Evolutionary conservation across 495 filamentous ascomycete genomes (phyloP).

Genomic region (Penicillium salamii): DNA sequence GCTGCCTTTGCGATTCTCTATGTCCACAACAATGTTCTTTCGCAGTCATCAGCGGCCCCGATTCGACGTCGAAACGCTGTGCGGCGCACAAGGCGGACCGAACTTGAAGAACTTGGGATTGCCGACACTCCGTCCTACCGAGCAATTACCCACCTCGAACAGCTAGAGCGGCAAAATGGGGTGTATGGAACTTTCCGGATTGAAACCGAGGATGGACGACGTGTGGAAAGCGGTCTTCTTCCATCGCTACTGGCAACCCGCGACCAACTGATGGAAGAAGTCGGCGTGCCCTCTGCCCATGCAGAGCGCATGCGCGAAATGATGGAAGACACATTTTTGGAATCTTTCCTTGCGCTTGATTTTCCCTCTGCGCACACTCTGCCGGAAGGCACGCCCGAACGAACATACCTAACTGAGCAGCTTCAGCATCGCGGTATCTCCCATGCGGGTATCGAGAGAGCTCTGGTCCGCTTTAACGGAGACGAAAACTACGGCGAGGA

Average conservation of each 20-base stretch:
- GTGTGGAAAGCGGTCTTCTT: constrained; percentile 47
- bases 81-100: constrained; percentile 37
- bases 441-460: constrained; percentile 39
- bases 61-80: constrained; percentile 50
- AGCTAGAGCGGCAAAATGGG: constrained; percentile 45
- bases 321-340: constrained; percentile 50
- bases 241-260: constrained; percentile 45
- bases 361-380: constrained; percentile 41
- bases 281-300: constrained; percentile 38
- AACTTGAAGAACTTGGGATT: constrained; percentile 23
- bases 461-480: constrained; percentile 39
- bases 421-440: constrained; percentile 44
- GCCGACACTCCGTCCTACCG: constrained; percentile 36
- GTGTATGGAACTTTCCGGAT: constrained; percentile 50
- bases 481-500: constrained; percentile 45
- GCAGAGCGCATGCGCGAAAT: constrained; percentile 49
- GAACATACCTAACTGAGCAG: constrained; percentile 40
- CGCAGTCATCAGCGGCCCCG: constrained; percentile 22
- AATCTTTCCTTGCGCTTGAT: constrained; percentile 48
- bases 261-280: constrained; percentile 46
- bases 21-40: constrained; percentile 38
- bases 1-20: constrained; percentile 49
- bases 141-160: constrained; percentile 44
- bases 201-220: constrained; percentile 45
- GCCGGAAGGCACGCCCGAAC: constrained; percentile 28